Evolutionary conservation across 306 rosid genomes (phyloP).

Genomic region (Malus sylvestris): DNA sequence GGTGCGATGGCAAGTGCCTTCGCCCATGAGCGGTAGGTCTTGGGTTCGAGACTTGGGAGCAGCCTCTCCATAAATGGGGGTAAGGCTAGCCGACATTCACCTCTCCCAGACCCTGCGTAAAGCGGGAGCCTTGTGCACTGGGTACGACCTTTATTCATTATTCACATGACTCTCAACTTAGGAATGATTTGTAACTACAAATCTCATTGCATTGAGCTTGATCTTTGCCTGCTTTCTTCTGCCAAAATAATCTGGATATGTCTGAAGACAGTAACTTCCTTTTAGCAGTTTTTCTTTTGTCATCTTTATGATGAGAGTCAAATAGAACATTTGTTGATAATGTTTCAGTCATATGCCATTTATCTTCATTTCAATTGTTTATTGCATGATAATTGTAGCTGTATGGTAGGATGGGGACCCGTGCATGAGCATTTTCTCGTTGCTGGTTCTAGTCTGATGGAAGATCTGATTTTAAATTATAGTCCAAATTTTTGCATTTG

Average conservation of each 20-base stretch:
- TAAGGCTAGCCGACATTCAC: too few species aligned
- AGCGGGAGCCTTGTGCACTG: too few species aligned
- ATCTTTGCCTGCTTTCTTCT: not conserved
- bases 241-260: not conserved
- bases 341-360: not conserved
- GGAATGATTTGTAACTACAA: not conserved
- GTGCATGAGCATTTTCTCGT: not conserved
- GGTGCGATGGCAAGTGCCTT: too few species aligned
- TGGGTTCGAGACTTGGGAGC: too few species aligned
- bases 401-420: not conserved
- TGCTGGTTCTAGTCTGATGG: not conserved
- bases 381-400: not conserved
- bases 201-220: not conserved
- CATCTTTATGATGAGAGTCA: not conserved
- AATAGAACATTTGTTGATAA: not conserved
- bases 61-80: too few species aligned
- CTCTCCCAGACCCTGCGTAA: too few species aligned
- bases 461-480: not conserved
- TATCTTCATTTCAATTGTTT: not conserved
- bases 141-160: too few species aligned
- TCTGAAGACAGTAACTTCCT: not conserved
- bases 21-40: too few species aligned
- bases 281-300: not conserved
- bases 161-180: not conserved
- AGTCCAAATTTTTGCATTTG: not conserved